A percentile compares a stretch with the other conserved stretches of the same genome.
These are phyloP conservation scores for Dittrichia graveolens DNA, from an alignment of 129 eudicot genomes.

Conservation along the genomic window DNA sequence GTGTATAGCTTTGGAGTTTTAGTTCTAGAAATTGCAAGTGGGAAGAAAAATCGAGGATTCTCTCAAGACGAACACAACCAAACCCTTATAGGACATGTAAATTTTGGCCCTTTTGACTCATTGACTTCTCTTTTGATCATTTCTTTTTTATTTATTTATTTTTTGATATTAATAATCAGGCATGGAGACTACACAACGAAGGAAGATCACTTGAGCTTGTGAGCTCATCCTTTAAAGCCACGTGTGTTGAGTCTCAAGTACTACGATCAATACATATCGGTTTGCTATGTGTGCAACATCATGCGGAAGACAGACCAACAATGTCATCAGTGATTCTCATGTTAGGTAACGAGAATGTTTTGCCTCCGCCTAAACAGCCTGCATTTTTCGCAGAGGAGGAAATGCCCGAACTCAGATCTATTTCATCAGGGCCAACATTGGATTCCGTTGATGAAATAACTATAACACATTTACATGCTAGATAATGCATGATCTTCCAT, in stretches of 20 bases:
- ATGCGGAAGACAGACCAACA: conserved; percentile 36
- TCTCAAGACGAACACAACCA: conserved; percentile 29
- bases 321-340: conserved; percentile 32
- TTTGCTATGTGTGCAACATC: conserved; percentile 33
- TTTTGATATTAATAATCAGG: not conserved
- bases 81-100: conserved; percentile 43
- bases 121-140: not conserved
- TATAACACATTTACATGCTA: conserved; percentile 25
- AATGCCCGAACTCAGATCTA: not conserved
- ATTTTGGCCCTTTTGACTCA: not conserved
- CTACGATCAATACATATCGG: conserved; percentile 29
- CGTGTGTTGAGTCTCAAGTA: conserved; percentile 18
- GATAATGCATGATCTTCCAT: not conserved
- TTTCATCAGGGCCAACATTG: conserved; percentile 29
- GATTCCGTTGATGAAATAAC: conserved; percentile 30
- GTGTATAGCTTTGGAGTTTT: conserved; percentile 47
- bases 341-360: conserved; percentile 24
- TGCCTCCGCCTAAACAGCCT: conserved; percentile 32
- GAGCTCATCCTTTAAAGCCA: not conserved
- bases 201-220: conserved; percentile 26
- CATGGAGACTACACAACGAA: conserved; percentile 34
- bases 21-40: conserved; percentile 43
- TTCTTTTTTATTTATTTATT: not conserved
- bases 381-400: conserved; percentile 22
- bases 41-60: conserved; percentile 46